Base-by-base conservation (phyloP, 257 asterid species). In the Haberlea rhodopensis region DNA sequence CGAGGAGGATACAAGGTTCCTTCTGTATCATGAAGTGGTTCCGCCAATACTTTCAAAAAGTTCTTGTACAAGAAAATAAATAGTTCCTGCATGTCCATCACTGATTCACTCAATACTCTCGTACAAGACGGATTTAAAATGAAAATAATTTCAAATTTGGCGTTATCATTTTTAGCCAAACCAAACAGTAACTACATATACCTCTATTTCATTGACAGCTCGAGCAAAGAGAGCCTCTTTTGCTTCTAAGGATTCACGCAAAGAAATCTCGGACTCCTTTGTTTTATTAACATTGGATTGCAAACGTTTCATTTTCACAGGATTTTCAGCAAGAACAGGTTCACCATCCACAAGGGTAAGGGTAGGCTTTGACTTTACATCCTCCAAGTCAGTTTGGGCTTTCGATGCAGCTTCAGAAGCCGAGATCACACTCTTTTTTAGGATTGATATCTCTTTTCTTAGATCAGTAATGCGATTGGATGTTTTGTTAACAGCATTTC, bases 301-400 rank as follows among this genome's bases (percentile, higher is more conserved):
- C 78, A 94, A 70, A 19, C 99, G 95, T 78, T 78, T 94, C 85
- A 90, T 86, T 83, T 85, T 94, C 68, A 71, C 87, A 24, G 96
- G 91, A 69, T 90, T 87, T 83, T 94, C 99, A 43, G 95, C 85
- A 71, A 94, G 83, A 64, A 90, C 99, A 60, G 96, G 99, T 59
- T 90, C 96, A 55, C 96, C 95, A 60, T 90, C 97, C 78, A 90
- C 86, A 27, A 94, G 95, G 46, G 87, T 67, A 60, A 94, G 94
- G 31, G 89, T 84, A 58, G 73, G 89, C 82, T 89, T 90, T 24
- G 92, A 74, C 78, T 84, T 83, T 18, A 88, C 95, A 62, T 75
- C 86, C 68, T 84, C 95, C 45, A 90, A 58, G 63, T 94, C 96
- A 57, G 84, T 82, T 77, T 60, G 81, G 68, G 97, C 91, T 84